Base-by-base conservation (phyloP, 805 yeast genomes). In the Pichia cabralensis region DNA sequence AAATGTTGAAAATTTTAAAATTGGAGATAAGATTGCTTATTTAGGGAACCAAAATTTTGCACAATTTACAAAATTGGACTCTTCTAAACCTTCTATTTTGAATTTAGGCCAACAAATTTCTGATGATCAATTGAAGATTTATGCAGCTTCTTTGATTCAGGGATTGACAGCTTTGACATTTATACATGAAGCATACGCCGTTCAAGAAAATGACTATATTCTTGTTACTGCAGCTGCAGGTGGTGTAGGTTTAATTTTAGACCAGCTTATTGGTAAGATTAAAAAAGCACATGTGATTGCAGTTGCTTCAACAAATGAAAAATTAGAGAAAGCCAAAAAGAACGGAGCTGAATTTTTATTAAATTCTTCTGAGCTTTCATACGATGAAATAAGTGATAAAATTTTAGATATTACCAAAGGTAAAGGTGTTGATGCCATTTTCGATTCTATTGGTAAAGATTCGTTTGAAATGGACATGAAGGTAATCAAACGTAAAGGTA, bases 181-280 rank as follows among this genome's bases (percentile, higher is more conserved):
- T 39, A 60, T 74, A 30, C 60, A 65, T 24, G 85, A 81, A 42
- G 71, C 92, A 2, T 74, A 81, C 50, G 49, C 65, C 2, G 80
- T 83, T 26, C 53, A 82, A 46, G 62, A 69, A 52, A 88, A 75
- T 34, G 96, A 89, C 39, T 68, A 58, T 45, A 69, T 81, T 28
- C 64, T 88, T 30, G 76, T 84, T 18, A 84, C 86, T 62, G 96
- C 96, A 4, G 95, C 95, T 7, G 96, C 96, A 3, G 97, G 96
- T 30, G 96, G 96, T 37, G 89, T 83, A 33, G 97, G 97, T 5
- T 67, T 72, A 33, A 45, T 83, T 14, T 60, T 85, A 35, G 63
- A 67, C 32, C 95, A 86, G 55, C 60, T 86, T 56, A 57, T 80
- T 32, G 55, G 65, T 21, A 49, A 58, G 17, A 17, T 42, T 21